These are phyloP conservation scores for Diutina neorugosa DNA, from an alignment of 1,139 yeast genomes.

Conservation along the genomic window DNA sequence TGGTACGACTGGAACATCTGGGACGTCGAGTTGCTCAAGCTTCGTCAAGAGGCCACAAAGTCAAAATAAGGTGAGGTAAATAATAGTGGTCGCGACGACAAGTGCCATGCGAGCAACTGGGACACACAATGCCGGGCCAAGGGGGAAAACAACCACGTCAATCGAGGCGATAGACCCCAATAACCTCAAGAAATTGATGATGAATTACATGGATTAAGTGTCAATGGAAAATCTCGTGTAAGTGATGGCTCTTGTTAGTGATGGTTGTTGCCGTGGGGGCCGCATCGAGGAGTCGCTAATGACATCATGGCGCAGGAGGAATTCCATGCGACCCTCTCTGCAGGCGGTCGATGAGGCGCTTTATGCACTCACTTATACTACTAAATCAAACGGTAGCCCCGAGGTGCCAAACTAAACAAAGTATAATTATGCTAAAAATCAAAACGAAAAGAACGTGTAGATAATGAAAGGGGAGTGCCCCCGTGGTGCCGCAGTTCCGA, in stretches of 20 bases:
- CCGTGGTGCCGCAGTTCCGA: no score
- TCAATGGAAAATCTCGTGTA: no score
- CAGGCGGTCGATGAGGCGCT: background rate
- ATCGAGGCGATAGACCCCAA: no score
- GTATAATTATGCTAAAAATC: background rate
- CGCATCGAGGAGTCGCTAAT: no score
- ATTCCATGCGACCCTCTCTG: background rate
- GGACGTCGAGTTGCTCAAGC: conserved; percentile 22
- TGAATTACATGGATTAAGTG: no score
- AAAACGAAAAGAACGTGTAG: background rate
- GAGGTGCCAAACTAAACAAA: background rate
- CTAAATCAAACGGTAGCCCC: background rate
- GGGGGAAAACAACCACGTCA: background rate
- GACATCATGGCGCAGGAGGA: background rate
- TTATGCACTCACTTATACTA: background rate
- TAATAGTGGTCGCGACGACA: no score
- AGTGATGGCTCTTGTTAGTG: no score
- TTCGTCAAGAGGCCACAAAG: background rate
- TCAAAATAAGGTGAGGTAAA: background rate
- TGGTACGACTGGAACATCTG: conserved; percentile 43
- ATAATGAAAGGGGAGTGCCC: background rate
- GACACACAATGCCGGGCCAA: background rate
- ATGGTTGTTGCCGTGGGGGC: no score
- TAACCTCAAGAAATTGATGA: no score
- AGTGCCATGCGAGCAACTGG: background rate